Percentiles rank a stretch among this genome's conserved stretches.
phyloP scores from a whole-genome alignment of 2,329 filamentous ascomycete genomes.

The Xenoacremonium recifei region DNA sequence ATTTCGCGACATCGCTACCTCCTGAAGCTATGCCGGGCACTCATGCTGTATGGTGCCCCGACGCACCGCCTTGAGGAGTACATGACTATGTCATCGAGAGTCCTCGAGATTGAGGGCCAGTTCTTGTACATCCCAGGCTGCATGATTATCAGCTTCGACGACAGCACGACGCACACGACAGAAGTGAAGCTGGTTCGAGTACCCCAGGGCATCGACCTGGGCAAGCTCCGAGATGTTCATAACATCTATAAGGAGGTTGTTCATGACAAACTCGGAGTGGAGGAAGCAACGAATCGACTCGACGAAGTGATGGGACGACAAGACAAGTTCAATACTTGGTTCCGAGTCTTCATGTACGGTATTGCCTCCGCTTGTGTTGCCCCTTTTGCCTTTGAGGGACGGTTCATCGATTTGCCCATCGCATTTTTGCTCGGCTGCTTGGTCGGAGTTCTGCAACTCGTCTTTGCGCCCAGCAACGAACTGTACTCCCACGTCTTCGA shows the following conservation, averaged over 20 bases:
- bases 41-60: slow-evolving; percentile 89
- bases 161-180: slow-evolving; percentile 69
- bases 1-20: slow-evolving; percentile 81
- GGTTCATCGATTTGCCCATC: slow-evolving; percentile 75
- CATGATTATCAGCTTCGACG: slow-evolving; percentile 93
- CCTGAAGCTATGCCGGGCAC: slow-evolving; percentile 76
- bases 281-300: slow-evolving; percentile 64
- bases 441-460: slow-evolving; percentile 71
- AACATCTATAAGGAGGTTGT: slow-evolving; percentile 81
- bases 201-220: slow-evolving; percentile 68
- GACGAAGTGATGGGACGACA: slow-evolving; percentile 51
- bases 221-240: slow-evolving; percentile 71
- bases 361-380: slow-evolving; percentile 74
- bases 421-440: slow-evolving; percentile 74
- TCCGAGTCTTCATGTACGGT: slow-evolving; percentile 67
- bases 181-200: slow-evolving; percentile 74
- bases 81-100: slow-evolving; percentile 84
- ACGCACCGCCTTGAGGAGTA: slow-evolving; percentile 92
- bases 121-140: slow-evolving; percentile 88
- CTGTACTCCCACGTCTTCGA: slow-evolving; percentile 60
- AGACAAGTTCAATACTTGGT: slow-evolving; percentile 49
- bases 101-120: slow-evolving; percentile 84
- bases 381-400: slow-evolving; percentile 76
- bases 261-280: slow-evolving; percentile 70
- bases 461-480: slow-evolving; percentile 71